Percentiles rank a stretch among this genome's conserved stretches.
Conservation (phyloP, 345 rosid species). For the Leavenworthia alabamica region DNA sequence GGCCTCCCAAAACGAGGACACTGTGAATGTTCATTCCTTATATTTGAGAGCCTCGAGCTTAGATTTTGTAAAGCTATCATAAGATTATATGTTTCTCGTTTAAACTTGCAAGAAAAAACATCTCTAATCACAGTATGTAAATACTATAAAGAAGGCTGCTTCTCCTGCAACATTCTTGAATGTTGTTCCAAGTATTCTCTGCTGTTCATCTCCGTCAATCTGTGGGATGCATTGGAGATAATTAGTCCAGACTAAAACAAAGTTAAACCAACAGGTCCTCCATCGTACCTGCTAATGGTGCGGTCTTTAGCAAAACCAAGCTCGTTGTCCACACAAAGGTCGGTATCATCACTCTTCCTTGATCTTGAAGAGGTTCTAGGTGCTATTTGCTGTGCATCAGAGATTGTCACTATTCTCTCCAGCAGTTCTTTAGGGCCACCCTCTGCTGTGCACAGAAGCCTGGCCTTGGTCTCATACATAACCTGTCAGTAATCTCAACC, state of each 20-base stretch:
- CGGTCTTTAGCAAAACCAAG: conserved; percentile 95
- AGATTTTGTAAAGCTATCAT: not conserved
- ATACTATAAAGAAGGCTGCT: conserved; percentile 16
- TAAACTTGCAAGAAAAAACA: not conserved
- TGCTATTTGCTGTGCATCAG: conserved; percentile 67
- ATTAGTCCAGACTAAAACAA: not conserved
- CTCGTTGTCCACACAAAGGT: conserved; percentile 90
- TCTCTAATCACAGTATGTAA: not conserved
- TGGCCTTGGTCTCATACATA: conserved; percentile 81
- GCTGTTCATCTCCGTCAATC: conserved; percentile 96
- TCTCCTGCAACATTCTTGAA: conserved; percentile 20
- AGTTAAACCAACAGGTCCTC: not conserved
- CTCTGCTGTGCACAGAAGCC: conserved; percentile 82
- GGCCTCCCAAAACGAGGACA: not conserved
- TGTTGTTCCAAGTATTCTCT: conserved; percentile 85
- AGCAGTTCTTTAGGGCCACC: conserved; percentile 75
- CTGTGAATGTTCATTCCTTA: not conserved
- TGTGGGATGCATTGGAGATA: conserved; percentile 21
- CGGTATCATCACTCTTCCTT: conserved; percentile 64
- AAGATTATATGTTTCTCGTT: not conserved
- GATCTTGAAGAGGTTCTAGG: conserved; percentile 89
- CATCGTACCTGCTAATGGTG: conserved; percentile 75
- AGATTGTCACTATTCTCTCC: conserved; percentile 53
- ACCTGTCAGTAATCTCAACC: conserved; percentile 43
- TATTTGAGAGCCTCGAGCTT: not conserved